Percentiles rank a stretch among this genome's conserved stretches.
Evolutionary conservation across 768 basidiomycete genomes (phyloP).

Genomic region (Xanthoconium stramineum): DNA sequence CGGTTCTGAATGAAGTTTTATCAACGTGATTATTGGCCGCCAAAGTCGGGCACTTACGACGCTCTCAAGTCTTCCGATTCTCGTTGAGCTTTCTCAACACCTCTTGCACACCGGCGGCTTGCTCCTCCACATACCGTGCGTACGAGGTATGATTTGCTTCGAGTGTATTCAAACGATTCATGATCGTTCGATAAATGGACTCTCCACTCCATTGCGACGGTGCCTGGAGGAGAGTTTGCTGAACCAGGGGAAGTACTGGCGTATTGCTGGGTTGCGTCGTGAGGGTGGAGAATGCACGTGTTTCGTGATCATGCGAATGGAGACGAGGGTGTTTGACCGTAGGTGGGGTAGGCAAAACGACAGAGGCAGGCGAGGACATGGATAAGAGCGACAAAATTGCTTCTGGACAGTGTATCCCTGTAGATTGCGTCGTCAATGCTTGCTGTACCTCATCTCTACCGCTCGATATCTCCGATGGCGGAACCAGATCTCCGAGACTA

Average conservation of each 20-base stretch:
- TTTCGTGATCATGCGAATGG: constrained; percentile 7
- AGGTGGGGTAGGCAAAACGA: neutral
- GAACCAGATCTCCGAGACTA: neutral
- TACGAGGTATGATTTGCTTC: constrained; percentile 88
- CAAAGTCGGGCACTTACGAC: constrained; percentile 46
- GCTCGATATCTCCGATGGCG: neutral
- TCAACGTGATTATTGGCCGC: neutral
- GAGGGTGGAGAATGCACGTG: neutral
- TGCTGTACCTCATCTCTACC: neutral
- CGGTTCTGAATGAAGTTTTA: constrained; percentile 45
- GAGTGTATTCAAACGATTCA: constrained; percentile 83
- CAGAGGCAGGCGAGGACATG: constrained; percentile 3
- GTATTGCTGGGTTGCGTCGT: constrained; percentile 9
- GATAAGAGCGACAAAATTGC: constrained; percentile 21
- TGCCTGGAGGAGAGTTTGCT: constrained; percentile 4
- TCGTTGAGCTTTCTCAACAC: constrained; percentile 72
- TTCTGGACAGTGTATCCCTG: constrained; percentile 15
- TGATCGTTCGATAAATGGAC: constrained; percentile 94
- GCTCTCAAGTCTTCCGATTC: constrained; percentile 69
- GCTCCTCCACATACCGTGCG: constrained; percentile 85
- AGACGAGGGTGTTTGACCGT: constrained; percentile 1
- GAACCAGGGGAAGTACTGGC: neutral
- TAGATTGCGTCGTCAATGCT: neutral
- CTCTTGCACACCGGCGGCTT: constrained; percentile 71
- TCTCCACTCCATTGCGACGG: constrained; percentile 51